Conservation (phyloP, 495 filamentous ascomycete genomes). For the Daldinia vernicosa region DNA sequence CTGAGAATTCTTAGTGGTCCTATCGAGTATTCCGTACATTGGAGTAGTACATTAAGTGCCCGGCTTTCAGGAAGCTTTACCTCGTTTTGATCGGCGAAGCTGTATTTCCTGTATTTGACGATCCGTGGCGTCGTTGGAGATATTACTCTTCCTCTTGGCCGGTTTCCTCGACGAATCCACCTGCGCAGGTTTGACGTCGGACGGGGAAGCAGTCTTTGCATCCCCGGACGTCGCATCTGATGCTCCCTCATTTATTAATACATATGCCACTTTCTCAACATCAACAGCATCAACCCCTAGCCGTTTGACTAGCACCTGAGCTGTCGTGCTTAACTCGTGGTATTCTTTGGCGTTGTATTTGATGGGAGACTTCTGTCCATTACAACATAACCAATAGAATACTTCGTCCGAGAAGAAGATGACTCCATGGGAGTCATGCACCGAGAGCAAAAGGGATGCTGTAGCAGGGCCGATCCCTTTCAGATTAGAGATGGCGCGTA, state of each 20-base stretch:
- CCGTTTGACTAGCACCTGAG: slow-evolving; percentile 55
- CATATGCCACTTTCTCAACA: slow-evolving; percentile 75
- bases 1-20: slow-evolving; percentile 14
- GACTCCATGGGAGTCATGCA: slow-evolving; percentile 62
- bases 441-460: slow-evolving; percentile 73
- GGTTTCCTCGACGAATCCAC: slow-evolving; percentile 15
- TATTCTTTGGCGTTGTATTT: slow-evolving; percentile 77
- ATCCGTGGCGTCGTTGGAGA: slow-evolving; percentile 29
- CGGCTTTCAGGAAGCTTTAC: slow-evolving; percentile 33
- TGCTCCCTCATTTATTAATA: slow-evolving; percentile 56
- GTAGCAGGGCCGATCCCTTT: slow-evolving; percentile 78
- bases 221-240: slow-evolving; percentile 5
- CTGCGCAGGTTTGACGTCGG: slow-evolving; percentile 23
- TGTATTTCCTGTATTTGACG: slow-evolving; percentile 3
- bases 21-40: too few species aligned
- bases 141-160: slow-evolving; percentile 49
- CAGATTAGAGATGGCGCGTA: slow-evolving; percentile 59
- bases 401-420: slow-evolving; percentile 83
- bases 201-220: slow-evolving; percentile 5
- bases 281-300: slow-evolving; percentile 66
- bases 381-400: slow-evolving; percentile 70
- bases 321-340: slow-evolving; percentile 57
- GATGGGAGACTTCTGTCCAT: slow-evolving; percentile 56
- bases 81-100: slow-evolving; percentile 39
- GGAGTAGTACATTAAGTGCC: background rate